These are phyloP conservation scores for Fusarium sp. DNA, from an alignment of 2,329 filamentous ascomycete genomes.

Conservation along the genomic window DNA sequence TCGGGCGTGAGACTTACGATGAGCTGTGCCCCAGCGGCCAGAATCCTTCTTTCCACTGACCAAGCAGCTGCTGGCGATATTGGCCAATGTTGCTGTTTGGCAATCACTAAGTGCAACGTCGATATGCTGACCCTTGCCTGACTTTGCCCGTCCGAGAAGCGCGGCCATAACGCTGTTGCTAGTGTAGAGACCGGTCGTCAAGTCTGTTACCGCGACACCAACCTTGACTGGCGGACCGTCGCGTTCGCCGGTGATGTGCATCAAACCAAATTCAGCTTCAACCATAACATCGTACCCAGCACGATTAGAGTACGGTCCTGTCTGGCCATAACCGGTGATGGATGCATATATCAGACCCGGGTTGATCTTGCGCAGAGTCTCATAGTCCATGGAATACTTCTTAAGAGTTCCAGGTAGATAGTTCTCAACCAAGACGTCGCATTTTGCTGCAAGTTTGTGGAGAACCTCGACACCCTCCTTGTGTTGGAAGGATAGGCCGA, in stretches of 20 bases:
- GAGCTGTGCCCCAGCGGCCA: conserved; percentile 95
- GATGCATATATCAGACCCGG: conserved; percentile 92
- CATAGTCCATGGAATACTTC: conserved; percentile 94
- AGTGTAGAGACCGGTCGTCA: conserved; percentile 95
- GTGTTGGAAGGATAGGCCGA: conserved; percentile 92
- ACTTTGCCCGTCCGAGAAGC: conserved; percentile 80
- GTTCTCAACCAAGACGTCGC: conserved; percentile 96
- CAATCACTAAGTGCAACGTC: conserved; percentile 94
- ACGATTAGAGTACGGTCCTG: conserved; percentile 87
- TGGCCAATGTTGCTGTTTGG: conserved; percentile 94
- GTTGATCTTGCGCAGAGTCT: conserved; percentile 84
- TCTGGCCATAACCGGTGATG: conserved; percentile 97
- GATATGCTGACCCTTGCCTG: conserved; percentile 89
- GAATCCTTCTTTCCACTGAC: conserved; percentile 90
- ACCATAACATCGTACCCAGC: conserved; percentile 99
- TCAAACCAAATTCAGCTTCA: conserved; percentile 96
- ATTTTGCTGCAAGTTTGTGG: conserved; percentile 85
- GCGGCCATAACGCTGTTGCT: conserved; percentile 97
- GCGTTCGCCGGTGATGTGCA: conserved; percentile 95
- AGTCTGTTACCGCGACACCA: conserved; percentile 94
- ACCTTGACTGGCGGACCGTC: conserved; percentile 96
- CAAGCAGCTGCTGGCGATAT: conserved; percentile 92
- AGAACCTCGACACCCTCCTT: conserved; percentile 87
- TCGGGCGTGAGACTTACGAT: conserved; percentile 72
- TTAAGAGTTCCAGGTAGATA: conserved; percentile 91